Evolutionary conservation across 2,329 filamentous ascomycete species (phyloP).

Genomic region (Cladobotryum protrusum): DNA sequence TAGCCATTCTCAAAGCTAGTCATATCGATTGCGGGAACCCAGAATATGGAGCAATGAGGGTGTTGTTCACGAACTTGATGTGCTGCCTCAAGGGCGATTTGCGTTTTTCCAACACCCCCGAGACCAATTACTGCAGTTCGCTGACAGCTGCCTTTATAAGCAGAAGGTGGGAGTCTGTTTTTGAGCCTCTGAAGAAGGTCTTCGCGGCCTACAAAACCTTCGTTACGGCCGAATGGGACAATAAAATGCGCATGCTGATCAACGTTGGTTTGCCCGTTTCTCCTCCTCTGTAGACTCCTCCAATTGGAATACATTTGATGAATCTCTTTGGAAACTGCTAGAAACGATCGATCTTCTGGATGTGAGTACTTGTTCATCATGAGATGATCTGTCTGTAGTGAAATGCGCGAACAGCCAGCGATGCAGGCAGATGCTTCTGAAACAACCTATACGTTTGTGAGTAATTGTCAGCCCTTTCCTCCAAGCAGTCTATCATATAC

Average conservation of each 20-base stretch:
- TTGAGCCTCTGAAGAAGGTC: slow-evolving; percentile 14
- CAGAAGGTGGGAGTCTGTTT: slow-evolving; percentile 6
- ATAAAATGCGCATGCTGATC: not conserved
- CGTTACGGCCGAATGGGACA: slow-evolving; percentile 16
- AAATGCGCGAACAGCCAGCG: slow-evolving; percentile 2
- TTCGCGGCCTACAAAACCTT: slow-evolving; percentile 18
- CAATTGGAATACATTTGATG: slow-evolving; percentile 3
- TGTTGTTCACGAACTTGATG: slow-evolving; percentile 20
- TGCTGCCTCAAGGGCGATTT: slow-evolving; percentile 29
- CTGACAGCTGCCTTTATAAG: slow-evolving; percentile 17
- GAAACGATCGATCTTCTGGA: slow-evolving; percentile 7
- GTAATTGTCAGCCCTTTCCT: not conserved
- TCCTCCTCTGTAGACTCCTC: too few species aligned
- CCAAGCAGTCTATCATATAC: too few species aligned
- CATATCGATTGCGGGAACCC: slow-evolving; percentile 27
- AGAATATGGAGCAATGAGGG: slow-evolving; percentile 34
- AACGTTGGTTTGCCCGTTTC: too few species aligned
- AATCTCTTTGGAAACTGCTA: slow-evolving; percentile 4
- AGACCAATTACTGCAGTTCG: slow-evolving; percentile 23
- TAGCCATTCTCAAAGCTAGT: slow-evolving; percentile 30
- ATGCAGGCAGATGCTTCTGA: slow-evolving; percentile 10
- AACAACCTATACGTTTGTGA: slow-evolving; percentile 6
- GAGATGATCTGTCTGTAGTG: slow-evolving; percentile 8
- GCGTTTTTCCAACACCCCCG: slow-evolving; percentile 30
- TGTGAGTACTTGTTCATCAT: slow-evolving; percentile 10